A percentile compares a stretch with the other conserved stretches of the same genome.
These are phyloP conservation scores for Capsicum chinense DNA, from an alignment of 257 asterid genomes.

Conservation along the genomic window DNA sequence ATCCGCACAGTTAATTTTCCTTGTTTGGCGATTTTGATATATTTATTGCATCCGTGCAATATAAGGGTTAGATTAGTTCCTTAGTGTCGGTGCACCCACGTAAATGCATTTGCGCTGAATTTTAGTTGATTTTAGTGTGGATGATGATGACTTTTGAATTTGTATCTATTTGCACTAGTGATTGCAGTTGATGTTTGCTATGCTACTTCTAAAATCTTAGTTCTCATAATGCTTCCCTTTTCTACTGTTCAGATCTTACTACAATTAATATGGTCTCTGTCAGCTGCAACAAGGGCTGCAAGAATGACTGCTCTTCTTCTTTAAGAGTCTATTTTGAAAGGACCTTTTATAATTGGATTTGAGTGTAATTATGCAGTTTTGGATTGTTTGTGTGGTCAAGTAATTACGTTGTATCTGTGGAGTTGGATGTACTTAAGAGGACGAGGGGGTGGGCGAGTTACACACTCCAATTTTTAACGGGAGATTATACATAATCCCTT, in stretches of 20 bases:
- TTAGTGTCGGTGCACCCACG: constrained; percentile 10
- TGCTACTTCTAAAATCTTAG: constrained; percentile 19
- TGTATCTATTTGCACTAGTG: neutral
- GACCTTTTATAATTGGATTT: neutral
- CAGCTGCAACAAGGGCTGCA: neutral
- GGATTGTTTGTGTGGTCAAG: neutral
- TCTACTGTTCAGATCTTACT: constrained; percentile 11
- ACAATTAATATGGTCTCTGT: neutral
- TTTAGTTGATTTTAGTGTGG: constrained; percentile 10
- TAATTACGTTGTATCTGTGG: neutral
- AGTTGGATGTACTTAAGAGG: neutral
- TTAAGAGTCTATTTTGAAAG: neutral
- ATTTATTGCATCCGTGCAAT: constrained; percentile 27
- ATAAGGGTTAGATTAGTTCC: constrained; percentile 13
- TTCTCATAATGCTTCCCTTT: constrained; percentile 10
- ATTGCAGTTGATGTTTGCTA: constrained; percentile 4
- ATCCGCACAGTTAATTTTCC: constrained; percentile 6
- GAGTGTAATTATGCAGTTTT: neutral
- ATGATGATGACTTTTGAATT: neutral
- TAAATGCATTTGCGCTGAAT: constrained; percentile 19
- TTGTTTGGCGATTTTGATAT: constrained; percentile 30
- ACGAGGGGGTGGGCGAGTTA: neutral
- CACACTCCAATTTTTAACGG: neutral
- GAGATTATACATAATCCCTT: neutral
- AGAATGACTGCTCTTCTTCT: constrained; percentile 19